Evolutionary conservation across 371 early-diverging fungal species (phyloP), one percentile per base, ranked within the genome.

Genomic region (Blakeslea trispora): DNA sequence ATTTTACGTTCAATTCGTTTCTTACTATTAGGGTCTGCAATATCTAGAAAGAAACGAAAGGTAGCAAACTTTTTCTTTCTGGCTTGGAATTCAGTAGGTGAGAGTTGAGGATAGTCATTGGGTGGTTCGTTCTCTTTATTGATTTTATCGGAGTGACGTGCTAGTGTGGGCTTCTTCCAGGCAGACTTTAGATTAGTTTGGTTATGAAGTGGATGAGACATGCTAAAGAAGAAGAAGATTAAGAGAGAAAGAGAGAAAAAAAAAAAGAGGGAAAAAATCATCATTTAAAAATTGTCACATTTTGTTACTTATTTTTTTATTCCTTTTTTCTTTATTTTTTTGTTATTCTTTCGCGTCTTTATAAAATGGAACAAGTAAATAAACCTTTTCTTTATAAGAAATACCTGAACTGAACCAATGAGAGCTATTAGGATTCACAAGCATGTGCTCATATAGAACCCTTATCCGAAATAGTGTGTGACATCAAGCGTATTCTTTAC

Each of bases 401-500:
- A n/a, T n/a, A n/a, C n/a, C n/a, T n/a, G n/a, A n/a, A n/a, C n/a
- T n/a, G n/a, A n/a, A n/a, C n/a, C n/a, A n/a, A n/a, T n/a, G n/a
- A n/a, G n/a, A n/a, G n/a, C n/a, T n/a, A n/a, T n/a, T n/a, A n/a
- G n/a, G n/a, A n/a, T n/a, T n/a, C n/a, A n/a, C n/a, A n/a, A n/a
- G 50, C 14, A 10, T 59, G 59, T 37, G 50, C 64, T 44, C 64
- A 64, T 28, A 34, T 59, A 8, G 47, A 45, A 11, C n/a, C 43
- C 18, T 11, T 43, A 21, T 8, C 55, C 1, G 61, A 67, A 22
- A 45, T 54, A 17, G 50, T 55, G 13, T 53, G 32, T 18, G 68
- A 71, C 39, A 55, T 67, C 2, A 72, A 72, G 56, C 48, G 64
- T 46, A 61, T 66, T 35, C 23, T 71, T 4, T 68, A 62, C 39